Conservation (phyloP, 2,329 filamentous ascomycete genomes). For the Rutstroemia sp. region DNA sequence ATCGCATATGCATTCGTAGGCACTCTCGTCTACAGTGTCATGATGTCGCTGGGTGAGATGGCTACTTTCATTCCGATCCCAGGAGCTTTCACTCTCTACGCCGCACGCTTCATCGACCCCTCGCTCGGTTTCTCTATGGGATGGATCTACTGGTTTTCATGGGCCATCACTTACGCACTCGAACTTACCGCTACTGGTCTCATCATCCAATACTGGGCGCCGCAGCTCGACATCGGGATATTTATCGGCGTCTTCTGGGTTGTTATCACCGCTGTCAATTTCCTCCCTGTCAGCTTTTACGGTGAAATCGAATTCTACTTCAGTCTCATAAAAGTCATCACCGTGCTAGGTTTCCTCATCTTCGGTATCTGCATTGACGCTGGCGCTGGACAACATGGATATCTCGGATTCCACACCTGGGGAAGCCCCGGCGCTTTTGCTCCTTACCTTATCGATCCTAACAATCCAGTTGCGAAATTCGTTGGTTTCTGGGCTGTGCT, state of each 20-base stretch:
- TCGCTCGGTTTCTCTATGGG: slow-evolving; percentile 71
- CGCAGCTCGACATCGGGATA: slow-evolving; percentile 55
- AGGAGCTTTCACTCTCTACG: slow-evolving; percentile 71
- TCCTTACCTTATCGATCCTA: slow-evolving; percentile 48
- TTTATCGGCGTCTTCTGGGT: slow-evolving; percentile 70
- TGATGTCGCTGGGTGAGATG: slow-evolving; percentile 65
- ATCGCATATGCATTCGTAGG: slow-evolving; percentile 66
- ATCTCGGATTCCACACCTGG: slow-evolving; percentile 54
- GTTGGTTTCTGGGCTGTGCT: slow-evolving; percentile 64
- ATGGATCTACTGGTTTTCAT: slow-evolving; percentile 79
- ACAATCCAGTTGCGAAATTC: slow-evolving; percentile 36
- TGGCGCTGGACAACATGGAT: slow-evolving; percentile 52
- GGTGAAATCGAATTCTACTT: slow-evolving; percentile 77
- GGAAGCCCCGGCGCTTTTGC: slow-evolving; percentile 53
- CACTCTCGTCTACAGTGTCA: slow-evolving; percentile 66
- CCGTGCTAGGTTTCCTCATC: slow-evolving; percentile 68
- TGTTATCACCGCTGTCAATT: slow-evolving; percentile 60
- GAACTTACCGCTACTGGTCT: slow-evolving; percentile 66
- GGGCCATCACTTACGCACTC: slow-evolving; percentile 65
- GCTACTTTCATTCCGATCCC: slow-evolving; percentile 70
- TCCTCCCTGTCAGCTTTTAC: slow-evolving; percentile 64
- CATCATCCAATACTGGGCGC: slow-evolving; percentile 70
- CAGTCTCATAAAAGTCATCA: slow-evolving; percentile 68
- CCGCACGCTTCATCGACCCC: slow-evolving; percentile 65
- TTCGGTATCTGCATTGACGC: slow-evolving; percentile 70